Evolutionary conservation across 1,284 basidiomycete genomes (phyloP).

Genomic region (Cryptococcus amylolentus): DNA sequence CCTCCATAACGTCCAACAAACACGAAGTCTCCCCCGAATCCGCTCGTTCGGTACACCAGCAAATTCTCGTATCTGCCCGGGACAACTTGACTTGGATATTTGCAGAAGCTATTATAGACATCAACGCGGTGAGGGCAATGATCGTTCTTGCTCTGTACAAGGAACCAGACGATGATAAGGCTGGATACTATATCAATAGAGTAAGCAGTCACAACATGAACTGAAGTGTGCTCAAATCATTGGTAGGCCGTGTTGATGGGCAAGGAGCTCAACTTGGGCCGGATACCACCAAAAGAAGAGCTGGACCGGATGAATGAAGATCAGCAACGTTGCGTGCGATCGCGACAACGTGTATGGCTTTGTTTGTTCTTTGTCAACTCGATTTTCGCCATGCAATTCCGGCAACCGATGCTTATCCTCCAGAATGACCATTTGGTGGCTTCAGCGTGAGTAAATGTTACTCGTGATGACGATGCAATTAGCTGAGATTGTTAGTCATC

Average conservation of each 20-base stretch:
- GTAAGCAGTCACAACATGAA: conserved; percentile 12
- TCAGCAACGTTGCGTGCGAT: conserved; percentile 21
- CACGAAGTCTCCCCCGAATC: conserved; percentile 18
- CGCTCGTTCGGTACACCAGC: conserved; percentile 30
- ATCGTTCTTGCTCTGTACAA: conserved; percentile 32
- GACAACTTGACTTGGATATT: conserved; percentile 36
- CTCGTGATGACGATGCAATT: neutral
- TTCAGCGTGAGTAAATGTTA: conserved; percentile 15
- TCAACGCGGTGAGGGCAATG: conserved; percentile 34
- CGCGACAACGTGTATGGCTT: conserved; percentile 33
- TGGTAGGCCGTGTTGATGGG: conserved; percentile 32
- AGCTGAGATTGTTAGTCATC: conserved; percentile 3
- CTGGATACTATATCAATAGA: conserved; percentile 35
- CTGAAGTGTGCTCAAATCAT: neutral
- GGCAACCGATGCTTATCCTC: conserved; percentile 35
- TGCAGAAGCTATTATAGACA: conserved; percentile 26
- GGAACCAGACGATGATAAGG: conserved; percentile 42
- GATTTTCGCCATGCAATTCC: conserved; percentile 43
- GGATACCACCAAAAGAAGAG: conserved; percentile 17
- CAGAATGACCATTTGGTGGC: conserved; percentile 33
- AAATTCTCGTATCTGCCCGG: conserved; percentile 31
- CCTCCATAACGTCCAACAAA: neutral
- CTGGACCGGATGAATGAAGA: conserved; percentile 17
- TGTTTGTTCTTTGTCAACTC: conserved; percentile 38
- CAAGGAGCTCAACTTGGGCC: conserved; percentile 33